phyloP scores from a whole-genome alignment of 345 rosid genomes.

The Gossypium raimondii region DNA sequence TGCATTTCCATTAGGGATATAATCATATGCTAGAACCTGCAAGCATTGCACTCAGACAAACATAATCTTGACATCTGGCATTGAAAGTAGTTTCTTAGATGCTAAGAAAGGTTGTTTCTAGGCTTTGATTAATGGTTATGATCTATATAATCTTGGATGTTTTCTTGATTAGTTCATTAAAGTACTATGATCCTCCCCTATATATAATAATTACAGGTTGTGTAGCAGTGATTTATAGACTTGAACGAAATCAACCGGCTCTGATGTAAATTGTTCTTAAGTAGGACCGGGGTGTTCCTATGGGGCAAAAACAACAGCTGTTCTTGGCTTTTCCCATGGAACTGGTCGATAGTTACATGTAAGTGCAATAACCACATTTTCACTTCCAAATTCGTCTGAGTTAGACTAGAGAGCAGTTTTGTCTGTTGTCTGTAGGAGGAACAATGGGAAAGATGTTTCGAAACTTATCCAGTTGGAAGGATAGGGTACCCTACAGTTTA shows the following conservation, averaged over 20 bases:
- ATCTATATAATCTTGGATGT: background rate
- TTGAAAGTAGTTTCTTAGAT: background rate
- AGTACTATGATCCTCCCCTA: no score
- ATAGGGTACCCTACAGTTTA: background rate
- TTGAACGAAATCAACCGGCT: constrained; percentile 32
- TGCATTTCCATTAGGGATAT: constrained; percentile 34
- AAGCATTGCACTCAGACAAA: constrained; percentile 16
- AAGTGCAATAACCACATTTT: background rate
- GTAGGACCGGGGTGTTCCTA: background rate
- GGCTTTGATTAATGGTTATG: background rate
- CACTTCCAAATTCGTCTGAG: background rate
- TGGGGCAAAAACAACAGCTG: background rate
- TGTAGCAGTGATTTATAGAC: constrained; percentile 41
- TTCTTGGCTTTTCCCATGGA: background rate
- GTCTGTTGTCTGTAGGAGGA: background rate
- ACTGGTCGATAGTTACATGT: constrained; percentile 10
- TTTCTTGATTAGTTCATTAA: background rate
- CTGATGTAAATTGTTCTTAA: constrained; percentile 18
- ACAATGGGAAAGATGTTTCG: background rate
- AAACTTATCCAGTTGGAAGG: background rate
- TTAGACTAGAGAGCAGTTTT: background rate
- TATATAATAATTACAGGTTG: background rate
- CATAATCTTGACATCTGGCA: background rate
- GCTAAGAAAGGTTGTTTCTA: background rate
- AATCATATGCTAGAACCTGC: constrained; percentile 39